Evolutionary conservation across 371 early-diverging fungal genomes (phyloP), one percentile per base, ranked within the genome.

Genomic region (Lichtheimia ornata): DNA sequence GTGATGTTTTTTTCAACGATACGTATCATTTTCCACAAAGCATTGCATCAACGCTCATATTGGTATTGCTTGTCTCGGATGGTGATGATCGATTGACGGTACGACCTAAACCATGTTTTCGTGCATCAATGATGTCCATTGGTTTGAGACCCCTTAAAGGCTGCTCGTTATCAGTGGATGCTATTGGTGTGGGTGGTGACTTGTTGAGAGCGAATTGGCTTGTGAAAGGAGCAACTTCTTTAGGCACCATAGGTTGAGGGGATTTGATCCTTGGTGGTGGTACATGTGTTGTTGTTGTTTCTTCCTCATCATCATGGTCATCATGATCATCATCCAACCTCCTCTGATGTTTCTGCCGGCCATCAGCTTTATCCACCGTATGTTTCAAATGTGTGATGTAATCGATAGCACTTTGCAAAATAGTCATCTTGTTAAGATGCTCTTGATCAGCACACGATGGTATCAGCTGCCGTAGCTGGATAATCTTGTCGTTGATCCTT

Each of bases 331-430:
- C 52, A 24, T 59, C 66, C 27, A 71, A 67, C 11, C 11, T 35
- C 35, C 35, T 35, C 35, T 35, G 35, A 35, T 35, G 35, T 22
- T 47, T 47, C n/a, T n/a, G 18, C 2, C 47, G 18, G 12, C 74
- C 80, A 22, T 81, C 72, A 12, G 73, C 50, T 0, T 71, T 71
- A 9, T 74, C 74, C 0, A 83, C 72, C 40, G 74, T 65, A 0
- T 76, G 58, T 58, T 84, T 82, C 1, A 88, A 62, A 53, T 88
- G 79, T 30, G 76, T 68, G 57, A 90, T 90, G 63, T 92, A 90
- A 28, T 88, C 89, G 58, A 92, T 90, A 20, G 89, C 86, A 28
- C 78, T 76, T 61, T 92, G 87, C 9, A 92, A 69, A 30, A 92
- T 84, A 22, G 82, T 73, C 58, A 92, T 78, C 71, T 92, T 90